These are phyloP conservation scores for Pseudogymnoascus pannorum DNA, from an alignment of 2,329 filamentous ascomycete genomes.

Conservation along the genomic window DNA sequence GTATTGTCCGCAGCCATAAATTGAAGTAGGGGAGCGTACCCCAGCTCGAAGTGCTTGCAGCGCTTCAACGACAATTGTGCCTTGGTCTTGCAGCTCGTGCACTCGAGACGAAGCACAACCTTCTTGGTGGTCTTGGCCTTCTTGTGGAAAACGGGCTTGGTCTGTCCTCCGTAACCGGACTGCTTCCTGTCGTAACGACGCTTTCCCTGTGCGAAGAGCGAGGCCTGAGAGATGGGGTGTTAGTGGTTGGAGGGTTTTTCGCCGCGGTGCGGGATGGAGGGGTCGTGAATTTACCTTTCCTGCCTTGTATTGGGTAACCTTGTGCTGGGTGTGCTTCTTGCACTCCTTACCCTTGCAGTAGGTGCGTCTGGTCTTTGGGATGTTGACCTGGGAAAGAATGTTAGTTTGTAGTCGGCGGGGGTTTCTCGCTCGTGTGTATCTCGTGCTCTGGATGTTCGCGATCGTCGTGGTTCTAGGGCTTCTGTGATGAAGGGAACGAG, in stretches of 20 bases:
- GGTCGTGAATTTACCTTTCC: conserved; percentile 59
- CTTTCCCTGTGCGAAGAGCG: conserved; percentile 97
- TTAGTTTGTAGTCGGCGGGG: conserved; percentile 6
- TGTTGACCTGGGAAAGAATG: conserved; percentile 62
- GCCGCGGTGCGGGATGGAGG: not conserved
- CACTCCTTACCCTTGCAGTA: conserved; percentile 97
- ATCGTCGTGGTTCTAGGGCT: not conserved
- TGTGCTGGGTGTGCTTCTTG: conserved; percentile 85
- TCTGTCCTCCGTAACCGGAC: conserved; percentile 99
- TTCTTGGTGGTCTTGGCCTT: conserved; percentile 99
- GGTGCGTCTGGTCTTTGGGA: conserved; percentile 95
- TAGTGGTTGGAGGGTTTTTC: not conserved
- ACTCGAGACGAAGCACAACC: conserved; percentile 97
- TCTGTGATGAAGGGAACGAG: not conserved
- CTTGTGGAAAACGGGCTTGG: conserved; percentile 99
- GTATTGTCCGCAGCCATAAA: conserved; percentile 21
- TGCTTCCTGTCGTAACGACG: conserved; percentile 99
- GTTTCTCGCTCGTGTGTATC: conserved; percentile 5
- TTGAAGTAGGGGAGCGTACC: conserved; percentile 52
- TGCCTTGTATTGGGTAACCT: conserved; percentile 95
- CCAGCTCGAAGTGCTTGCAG: conserved; percentile 99
- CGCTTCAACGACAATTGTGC: conserved; percentile 96
- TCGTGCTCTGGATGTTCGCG: not conserved
- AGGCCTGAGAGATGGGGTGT: conserved; percentile 49
- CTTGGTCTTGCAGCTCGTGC: conserved; percentile 97